Evolutionary conservation across 75 land plant genomes (phyloP), one percentile per base, ranked within the genome.

Genomic region (Gnetum montanum): DNA sequence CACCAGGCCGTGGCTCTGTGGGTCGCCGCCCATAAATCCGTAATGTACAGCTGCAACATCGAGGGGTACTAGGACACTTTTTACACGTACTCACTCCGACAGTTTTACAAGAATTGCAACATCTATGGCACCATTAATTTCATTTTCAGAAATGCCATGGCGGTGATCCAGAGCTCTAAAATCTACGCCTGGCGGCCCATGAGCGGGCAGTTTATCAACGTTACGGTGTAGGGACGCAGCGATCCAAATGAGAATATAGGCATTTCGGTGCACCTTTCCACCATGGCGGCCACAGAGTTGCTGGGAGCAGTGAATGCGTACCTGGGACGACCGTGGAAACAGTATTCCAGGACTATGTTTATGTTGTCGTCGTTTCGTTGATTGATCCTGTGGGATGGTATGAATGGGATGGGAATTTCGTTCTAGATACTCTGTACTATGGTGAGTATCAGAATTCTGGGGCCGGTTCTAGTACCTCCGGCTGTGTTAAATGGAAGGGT

Each of bases 111-210:
- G 11, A 76, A 88, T 5, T 81, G 82, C 65, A 73, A 74, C 59
- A 71, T 88, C 31, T 78, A 74, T 28, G 94, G 94, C 22, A 88
- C 94, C 7, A 75, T 88, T 0, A 88, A 88, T 49, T 84, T 75
- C 82, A 83, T 88, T 16, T 84, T 88, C 58, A 85, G 94, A 23
- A 84, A 88, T 49, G 88, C 82, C 10, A 80, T 75, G 3, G 82
- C 60, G 3, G 80, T 80, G 26, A 68, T 88, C 66, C 94, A 88
- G 54, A 70, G 68, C 54, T 84, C 88, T 66, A 81, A 68, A 55
- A 7, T 88, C 2, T 62, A 70, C 45, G 79, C 83, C 0, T 63
- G 86, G 24, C 67, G 58, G 8, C 77, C 82, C 0, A 43, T 77
- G 58, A 4, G 7, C 1, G 73, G 71, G 4, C 94, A 84, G 55